phyloP scores from a whole-genome alignment of 805 yeast genomes.

The Millerozyma miso region DNA sequence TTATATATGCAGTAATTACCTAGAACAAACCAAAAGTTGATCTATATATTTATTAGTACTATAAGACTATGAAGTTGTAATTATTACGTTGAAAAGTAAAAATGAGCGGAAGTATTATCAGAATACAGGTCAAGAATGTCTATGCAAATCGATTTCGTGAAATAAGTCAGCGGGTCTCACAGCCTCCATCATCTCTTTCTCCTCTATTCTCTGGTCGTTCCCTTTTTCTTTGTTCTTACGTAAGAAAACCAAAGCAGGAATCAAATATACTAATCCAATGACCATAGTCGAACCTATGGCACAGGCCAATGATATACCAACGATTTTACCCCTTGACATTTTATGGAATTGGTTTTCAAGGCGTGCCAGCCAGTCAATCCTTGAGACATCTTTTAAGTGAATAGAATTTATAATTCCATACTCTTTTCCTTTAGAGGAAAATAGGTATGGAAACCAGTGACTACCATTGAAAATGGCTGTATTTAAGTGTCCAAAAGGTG shows the following conservation, averaged over 20 bases:
- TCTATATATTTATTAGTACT: too few species aligned
- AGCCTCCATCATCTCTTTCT: conserved; percentile 41
- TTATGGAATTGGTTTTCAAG: conserved; percentile 12
- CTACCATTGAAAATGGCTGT: conserved; percentile 64
- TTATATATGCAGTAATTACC: too few species aligned
- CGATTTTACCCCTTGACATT: conserved; percentile 38
- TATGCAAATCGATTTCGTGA: conserved; percentile 43
- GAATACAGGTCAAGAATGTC: conserved; percentile 6
- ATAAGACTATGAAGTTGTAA: too few species aligned
- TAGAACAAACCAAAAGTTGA: too few species aligned
- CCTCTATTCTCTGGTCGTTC: conserved; percentile 33
- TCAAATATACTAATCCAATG: conserved; percentile 36
- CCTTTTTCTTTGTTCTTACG: conserved; percentile 20
- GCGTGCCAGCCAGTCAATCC: conserved; percentile 35
- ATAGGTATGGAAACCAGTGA: conserved; percentile 62
- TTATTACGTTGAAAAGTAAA: too few species aligned
- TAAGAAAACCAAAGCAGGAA: conserved; percentile 36
- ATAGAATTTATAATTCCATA: conserved; percentile 28
- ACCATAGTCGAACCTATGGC: conserved; percentile 41
- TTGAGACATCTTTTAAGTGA: conserved; percentile 30
- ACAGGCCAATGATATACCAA: conserved; percentile 43
- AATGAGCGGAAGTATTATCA: not conserved
- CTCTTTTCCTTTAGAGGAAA: conserved; percentile 24
- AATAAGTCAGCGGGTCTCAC: conserved; percentile 41
- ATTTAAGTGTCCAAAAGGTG: conserved; percentile 51